phyloP scores from a whole-genome alignment of 805 yeast species.

The Kluyveromyces dobzhanskii region DNA sequence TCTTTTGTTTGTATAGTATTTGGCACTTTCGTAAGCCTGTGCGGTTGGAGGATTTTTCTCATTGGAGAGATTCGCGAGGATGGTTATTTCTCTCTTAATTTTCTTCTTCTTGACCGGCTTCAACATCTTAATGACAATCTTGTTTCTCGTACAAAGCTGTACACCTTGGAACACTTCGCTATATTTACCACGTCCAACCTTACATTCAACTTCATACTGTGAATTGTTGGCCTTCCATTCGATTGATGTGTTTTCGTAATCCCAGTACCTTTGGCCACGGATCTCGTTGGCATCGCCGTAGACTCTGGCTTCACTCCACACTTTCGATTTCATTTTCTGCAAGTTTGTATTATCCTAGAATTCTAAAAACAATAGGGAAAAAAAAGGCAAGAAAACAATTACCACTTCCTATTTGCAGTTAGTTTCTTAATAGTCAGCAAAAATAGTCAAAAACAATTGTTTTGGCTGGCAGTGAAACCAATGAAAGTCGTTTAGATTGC shows the following conservation, averaged over 20 bases:
- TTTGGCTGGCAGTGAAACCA: too few species aligned
- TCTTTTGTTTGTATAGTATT: constrained; percentile 24
- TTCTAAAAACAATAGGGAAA: too few species aligned
- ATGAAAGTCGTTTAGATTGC: too few species aligned
- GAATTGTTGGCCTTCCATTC: constrained; percentile 51
- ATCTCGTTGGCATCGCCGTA: constrained; percentile 66
- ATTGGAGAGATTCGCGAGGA: constrained; percentile 65
- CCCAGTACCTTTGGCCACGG: constrained; percentile 75
- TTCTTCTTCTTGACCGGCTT: constrained; percentile 92
- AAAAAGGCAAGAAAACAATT: too few species aligned
- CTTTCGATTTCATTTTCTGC: constrained; percentile 25
- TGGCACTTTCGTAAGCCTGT: constrained; percentile 16
- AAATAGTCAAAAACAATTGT: too few species aligned
- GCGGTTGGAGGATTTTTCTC: constrained; percentile 25
- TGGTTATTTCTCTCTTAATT: constrained; percentile 82
- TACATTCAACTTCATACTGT: constrained; percentile 67
- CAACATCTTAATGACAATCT: constrained; percentile 78
- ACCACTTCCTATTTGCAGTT: too few species aligned
- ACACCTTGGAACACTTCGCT: constrained; percentile 91
- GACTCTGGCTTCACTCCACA: constrained; percentile 47
- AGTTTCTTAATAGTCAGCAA: too few species aligned
- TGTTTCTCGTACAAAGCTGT: constrained; percentile 51
- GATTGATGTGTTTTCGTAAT: constrained; percentile 61
- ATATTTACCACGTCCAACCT: constrained; percentile 89
- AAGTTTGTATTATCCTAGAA: too few species aligned